Conservation (phyloP, 2,329 filamentous ascomycete species). For the Colletotrichum limetticola region DNA sequence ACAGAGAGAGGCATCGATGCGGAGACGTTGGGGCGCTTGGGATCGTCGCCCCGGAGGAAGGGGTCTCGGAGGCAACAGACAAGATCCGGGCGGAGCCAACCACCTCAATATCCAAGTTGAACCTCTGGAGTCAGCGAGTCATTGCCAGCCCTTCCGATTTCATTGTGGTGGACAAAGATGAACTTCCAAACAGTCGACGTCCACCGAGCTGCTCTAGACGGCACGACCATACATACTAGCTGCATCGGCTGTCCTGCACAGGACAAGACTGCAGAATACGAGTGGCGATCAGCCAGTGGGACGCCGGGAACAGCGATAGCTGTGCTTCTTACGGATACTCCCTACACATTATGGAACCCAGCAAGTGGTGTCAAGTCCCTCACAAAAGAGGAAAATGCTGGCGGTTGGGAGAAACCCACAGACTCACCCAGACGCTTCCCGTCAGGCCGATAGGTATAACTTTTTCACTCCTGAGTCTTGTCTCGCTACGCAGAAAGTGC, state of each 20-base stretch:
- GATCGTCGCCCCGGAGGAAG: neutral
- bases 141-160: neutral
- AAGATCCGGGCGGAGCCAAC: constrained; percentile 16
- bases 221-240: constrained; percentile 13
- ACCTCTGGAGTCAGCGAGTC: neutral
- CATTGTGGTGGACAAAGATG: neutral
- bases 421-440: constrained; percentile 9
- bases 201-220: constrained; percentile 11
- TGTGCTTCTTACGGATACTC: neutral
- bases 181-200: constrained; percentile 18
- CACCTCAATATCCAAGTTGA: neutral
- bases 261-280: constrained; percentile 31
- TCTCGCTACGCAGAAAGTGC: constrained; percentile 12
- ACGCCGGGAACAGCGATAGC: constrained; percentile 12
- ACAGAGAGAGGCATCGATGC: neutral
- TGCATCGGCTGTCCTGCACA: constrained; percentile 23
- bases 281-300: constrained; percentile 33
- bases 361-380: constrained; percentile 9
- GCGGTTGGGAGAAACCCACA: constrained; percentile 1
- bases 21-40: constrained; percentile 6
- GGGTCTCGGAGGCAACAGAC: constrained; percentile 11
- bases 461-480: neutral
- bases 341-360: neutral
- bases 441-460: neutral
- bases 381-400: neutral